Evolutionary conservation across 306 rosid genomes (phyloP).

Genomic region (Malus orientalis): DNA sequence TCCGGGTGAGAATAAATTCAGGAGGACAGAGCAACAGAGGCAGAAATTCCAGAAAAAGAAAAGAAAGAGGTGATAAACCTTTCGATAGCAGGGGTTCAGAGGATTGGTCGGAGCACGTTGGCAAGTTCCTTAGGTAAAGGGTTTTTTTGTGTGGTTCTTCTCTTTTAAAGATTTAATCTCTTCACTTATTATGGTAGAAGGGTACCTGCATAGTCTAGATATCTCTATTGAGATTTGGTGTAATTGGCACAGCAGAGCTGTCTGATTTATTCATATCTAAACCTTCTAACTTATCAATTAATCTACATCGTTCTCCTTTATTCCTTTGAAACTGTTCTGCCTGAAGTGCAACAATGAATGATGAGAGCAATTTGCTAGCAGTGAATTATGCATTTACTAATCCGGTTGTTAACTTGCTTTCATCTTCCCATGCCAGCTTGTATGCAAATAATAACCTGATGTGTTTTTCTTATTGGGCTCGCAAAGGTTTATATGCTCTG

Average conservation of each 20-base stretch:
- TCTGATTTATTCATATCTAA: not conserved
- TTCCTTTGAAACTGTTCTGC: not conserved
- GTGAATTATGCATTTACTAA: not conserved
- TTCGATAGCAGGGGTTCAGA: slow-evolving; percentile 94
- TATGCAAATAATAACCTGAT: not conserved
- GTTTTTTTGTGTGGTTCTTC: not conserved
- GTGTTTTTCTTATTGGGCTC: not conserved
- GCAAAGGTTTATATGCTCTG: not conserved
- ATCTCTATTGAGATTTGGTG: not conserved
- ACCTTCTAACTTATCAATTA: not conserved
- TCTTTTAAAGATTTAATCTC: not conserved
- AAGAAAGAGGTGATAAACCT: slow-evolving; percentile 71
- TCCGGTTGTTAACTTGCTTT: not conserved
- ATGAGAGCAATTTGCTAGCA: not conserved
- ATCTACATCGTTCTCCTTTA: not conserved
- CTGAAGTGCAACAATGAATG: not conserved
- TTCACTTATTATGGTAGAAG: not conserved
- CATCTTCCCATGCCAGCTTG: not conserved
- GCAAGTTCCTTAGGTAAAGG: slow-evolving; percentile 75
- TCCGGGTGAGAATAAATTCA: slow-evolving; percentile 73
- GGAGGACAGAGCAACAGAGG: slow-evolving; percentile 44
- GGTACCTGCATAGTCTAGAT: not conserved
- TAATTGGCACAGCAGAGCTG: not conserved
- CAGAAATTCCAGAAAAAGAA: slow-evolving; percentile 63
- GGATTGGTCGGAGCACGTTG: slow-evolving; percentile 62